Base-by-base conservation (phyloP, 257 asterid species). In the Hygrophila difformis region DNA sequence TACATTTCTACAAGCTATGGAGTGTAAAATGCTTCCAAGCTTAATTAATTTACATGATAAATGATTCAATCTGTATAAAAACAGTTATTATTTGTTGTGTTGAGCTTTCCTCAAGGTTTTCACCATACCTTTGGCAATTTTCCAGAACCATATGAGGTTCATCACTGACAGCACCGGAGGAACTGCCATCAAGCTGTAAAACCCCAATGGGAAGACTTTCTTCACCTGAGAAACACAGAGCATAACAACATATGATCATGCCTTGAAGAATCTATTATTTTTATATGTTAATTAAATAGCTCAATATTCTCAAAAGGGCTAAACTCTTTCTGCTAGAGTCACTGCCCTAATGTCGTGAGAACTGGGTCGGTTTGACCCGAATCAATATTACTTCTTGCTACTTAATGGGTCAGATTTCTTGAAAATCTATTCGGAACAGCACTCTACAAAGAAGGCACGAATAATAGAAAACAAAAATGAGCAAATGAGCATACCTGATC, bases 141-240 rank as follows among this genome's bases (percentile, higher is more conserved):
- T 87, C 92, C 92, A 75, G 52, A 87, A 87, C 97, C 95, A 87
- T 62, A 84, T 60, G 18, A 60, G 5, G 20, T 87, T 87, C 93
- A 87, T 71, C 71, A 66, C 4, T 1, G 87, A 51, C 48, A 87
- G 23, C 51, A 54, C 66, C 0, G 88, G 75, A 41, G 95, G 71
- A 5, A 78, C 78, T 0, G 69, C 42, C 1, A 87, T 70, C 75
- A 84, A 51, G 68, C 79, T 81, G 65, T 81, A 84, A 57, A 69
- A 87, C 11, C 97, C 95, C 68, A 84, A 10, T 1, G 92, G 77
- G 41, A 48, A 68, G 22, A 83, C 76, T 64, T 63, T 45, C 74
- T 75, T 74, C 39, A 80, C 89, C 95, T 87, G 79, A 62, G 70
- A 56, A 5, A 39, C 12, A 20, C 7, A 26, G 31, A 48, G 3